Evolutionary conservation across 1,284 basidiomycete species (phyloP).

Genomic region (Fistulinella cinereoalba): DNA sequence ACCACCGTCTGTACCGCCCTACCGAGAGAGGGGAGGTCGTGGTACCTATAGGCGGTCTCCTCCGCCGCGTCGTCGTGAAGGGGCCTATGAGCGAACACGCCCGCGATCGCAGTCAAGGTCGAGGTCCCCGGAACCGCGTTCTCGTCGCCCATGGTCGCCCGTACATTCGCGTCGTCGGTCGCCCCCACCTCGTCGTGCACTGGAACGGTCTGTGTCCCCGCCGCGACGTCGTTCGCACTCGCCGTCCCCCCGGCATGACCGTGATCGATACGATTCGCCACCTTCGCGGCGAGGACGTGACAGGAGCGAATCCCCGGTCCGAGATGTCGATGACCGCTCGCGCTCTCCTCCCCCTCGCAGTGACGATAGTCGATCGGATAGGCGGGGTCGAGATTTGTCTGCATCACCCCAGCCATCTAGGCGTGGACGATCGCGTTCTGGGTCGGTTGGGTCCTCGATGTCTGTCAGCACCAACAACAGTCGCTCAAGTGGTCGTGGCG

Average conservation of each 20-base stretch:
- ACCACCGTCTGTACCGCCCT: conserved; percentile 22
- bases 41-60: conserved; percentile 29
- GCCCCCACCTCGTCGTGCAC: conserved; percentile 33
- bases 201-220: conserved; percentile 23
- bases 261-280: conserved; percentile 24
- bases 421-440: conserved; percentile 23
- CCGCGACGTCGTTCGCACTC: conserved; percentile 26
- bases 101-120: conserved; percentile 33
- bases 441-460: conserved; percentile 45
- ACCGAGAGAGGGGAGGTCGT: conserved; percentile 33
- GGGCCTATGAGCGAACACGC: conserved; percentile 21
- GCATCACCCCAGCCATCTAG: conserved; percentile 14
- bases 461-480: conserved; percentile 42
- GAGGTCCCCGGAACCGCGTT: conserved; percentile 16
- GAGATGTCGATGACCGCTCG: conserved; percentile 6
- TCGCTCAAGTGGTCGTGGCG: conserved; percentile 21
- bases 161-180: conserved; percentile 31
- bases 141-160: conserved; percentile 29
- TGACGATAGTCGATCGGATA: conserved; percentile 15
- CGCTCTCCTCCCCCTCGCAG: conserved; percentile 20
- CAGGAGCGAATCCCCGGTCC: conserved; percentile 18
- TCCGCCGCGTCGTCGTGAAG: conserved; percentile 28
- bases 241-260: conserved; percentile 27
- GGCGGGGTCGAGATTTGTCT: conserved; percentile 16
- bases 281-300: conserved; percentile 18